phyloP scores from a whole-genome alignment of 441 rosid genomes.

The Erysimum cheiri region DNA sequence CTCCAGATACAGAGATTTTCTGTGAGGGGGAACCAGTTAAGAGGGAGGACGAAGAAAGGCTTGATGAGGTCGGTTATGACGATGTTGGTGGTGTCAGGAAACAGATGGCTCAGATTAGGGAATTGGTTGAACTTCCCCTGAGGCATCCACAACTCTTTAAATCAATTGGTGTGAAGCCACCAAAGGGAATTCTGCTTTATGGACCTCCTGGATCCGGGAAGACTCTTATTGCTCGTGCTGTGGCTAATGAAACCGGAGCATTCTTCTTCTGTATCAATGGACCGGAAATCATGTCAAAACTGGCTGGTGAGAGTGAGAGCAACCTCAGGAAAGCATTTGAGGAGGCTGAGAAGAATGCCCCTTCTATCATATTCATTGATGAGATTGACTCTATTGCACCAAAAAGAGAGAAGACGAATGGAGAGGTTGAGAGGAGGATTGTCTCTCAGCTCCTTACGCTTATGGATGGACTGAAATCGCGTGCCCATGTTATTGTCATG shows the following conservation, averaged over 20 bases:
- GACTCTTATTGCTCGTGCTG: constrained; percentile 52
- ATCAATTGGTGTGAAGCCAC: constrained; percentile 57
- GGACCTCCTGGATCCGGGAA: constrained; percentile 56
- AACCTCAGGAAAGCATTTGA: constrained; percentile 54
- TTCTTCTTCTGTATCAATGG: constrained; percentile 51
- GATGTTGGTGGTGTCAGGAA: constrained; percentile 56
- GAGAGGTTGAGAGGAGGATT: constrained; percentile 55
- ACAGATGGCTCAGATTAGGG: constrained; percentile 52
- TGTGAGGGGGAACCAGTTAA: constrained; percentile 51
- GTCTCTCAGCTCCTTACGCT: constrained; percentile 55
- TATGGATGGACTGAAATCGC: constrained; percentile 52
- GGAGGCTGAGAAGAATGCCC: constrained; percentile 50
- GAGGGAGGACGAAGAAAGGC: constrained; percentile 53
- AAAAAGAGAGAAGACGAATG: constrained; percentile 49
- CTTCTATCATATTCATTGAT: constrained; percentile 50
- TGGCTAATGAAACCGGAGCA: constrained; percentile 52
- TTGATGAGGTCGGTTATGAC: constrained; percentile 52
- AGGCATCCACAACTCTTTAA: constrained; percentile 52
- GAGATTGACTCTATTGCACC: constrained; percentile 59
- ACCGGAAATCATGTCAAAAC: constrained; percentile 54
- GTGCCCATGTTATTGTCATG: constrained; percentile 51
- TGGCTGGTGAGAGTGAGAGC: constrained; percentile 55
- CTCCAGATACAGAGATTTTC: constrained; percentile 49
- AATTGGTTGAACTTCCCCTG: constrained; percentile 51
- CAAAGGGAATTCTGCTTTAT: constrained; percentile 51